These are phyloP conservation scores for Phytophthora cactorum DNA, from an alignment of 352 stramenopile genomes.

Conservation along the genomic window DNA sequence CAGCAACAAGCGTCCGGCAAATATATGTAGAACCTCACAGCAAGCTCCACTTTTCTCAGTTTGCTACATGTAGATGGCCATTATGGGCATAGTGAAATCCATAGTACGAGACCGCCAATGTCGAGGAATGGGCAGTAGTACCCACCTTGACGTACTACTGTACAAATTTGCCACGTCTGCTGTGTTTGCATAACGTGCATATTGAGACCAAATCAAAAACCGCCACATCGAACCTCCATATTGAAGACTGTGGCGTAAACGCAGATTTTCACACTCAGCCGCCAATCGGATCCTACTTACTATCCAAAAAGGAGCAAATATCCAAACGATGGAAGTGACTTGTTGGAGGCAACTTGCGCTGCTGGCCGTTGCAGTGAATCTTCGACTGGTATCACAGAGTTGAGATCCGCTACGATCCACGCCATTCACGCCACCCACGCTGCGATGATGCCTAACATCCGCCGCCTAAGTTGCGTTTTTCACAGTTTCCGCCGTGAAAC, in stretches of 20 bases:
- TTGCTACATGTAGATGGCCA: neutral
- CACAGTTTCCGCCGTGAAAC: conserved; percentile 5
- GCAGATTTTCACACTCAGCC: neutral
- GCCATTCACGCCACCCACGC: neutral
- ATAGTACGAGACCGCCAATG: neutral
- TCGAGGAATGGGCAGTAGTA: no score
- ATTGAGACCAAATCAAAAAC: neutral
- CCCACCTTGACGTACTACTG: no score
- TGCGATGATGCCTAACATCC: neutral
- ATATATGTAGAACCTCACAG: no score
- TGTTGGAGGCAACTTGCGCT: no score
- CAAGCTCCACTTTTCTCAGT: neutral
- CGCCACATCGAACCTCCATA: neutral
- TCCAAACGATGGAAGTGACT: neutral
- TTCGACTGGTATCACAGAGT: conserved; percentile 20
- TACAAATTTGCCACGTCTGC: no score
- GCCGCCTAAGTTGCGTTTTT: neutral
- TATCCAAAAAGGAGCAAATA: no score
- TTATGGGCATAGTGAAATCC: neutral
- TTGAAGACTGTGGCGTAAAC: neutral
- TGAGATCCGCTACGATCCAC: conserved; percentile 10
- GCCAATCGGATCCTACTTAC: no score
- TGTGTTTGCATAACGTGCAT: neutral
- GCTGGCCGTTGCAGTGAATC: neutral
- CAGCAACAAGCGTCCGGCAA: no score